Evolutionary conservation across 495 filamentous ascomycete genomes (phyloP).

Genomic region (Talaromyces ruber): DNA sequence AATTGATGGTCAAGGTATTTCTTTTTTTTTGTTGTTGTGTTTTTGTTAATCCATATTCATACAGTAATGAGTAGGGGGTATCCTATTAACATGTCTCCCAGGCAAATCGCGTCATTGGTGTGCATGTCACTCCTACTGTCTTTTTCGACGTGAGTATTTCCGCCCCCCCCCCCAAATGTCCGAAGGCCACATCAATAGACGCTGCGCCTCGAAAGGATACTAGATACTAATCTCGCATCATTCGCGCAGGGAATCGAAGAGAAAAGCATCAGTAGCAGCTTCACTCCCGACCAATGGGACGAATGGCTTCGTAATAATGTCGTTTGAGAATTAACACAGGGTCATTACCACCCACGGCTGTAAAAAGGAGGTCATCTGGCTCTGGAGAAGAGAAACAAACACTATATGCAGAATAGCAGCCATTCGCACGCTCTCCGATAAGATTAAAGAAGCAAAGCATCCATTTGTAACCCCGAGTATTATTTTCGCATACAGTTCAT

Average conservation of each 20-base stretch:
- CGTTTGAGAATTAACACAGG: constrained; percentile 28
- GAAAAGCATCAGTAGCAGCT: constrained; percentile 65
- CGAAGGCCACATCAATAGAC: background rate
- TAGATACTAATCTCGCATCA: constrained; percentile 15
- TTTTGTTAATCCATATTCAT: constrained; percentile 1
- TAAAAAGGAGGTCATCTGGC: background rate
- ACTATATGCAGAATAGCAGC: background rate
- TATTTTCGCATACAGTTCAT: background rate
- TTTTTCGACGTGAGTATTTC: constrained; percentile 57
- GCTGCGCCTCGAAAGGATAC: background rate
- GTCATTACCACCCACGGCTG: background rate
- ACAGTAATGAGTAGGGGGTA: background rate
- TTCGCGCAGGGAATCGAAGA: constrained; percentile 59
- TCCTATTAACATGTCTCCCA: constrained; percentile 13
- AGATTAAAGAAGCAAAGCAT: background rate
- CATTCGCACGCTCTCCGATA: background rate
- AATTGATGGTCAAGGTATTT: constrained; percentile 67
- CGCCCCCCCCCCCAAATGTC: constrained; percentile 5
- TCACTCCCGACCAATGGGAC: constrained; percentile 71
- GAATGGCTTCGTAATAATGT: constrained; percentile 78
- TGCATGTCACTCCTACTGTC: constrained; percentile 87
- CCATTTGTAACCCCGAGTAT: constrained; percentile 1
- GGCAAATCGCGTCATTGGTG: constrained; percentile 60
- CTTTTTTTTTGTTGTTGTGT: background rate
- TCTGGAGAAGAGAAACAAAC: background rate